Conservation (phyloP, 768 basidiomycete species). For the Erythrobasidium yunnanense region DNA sequence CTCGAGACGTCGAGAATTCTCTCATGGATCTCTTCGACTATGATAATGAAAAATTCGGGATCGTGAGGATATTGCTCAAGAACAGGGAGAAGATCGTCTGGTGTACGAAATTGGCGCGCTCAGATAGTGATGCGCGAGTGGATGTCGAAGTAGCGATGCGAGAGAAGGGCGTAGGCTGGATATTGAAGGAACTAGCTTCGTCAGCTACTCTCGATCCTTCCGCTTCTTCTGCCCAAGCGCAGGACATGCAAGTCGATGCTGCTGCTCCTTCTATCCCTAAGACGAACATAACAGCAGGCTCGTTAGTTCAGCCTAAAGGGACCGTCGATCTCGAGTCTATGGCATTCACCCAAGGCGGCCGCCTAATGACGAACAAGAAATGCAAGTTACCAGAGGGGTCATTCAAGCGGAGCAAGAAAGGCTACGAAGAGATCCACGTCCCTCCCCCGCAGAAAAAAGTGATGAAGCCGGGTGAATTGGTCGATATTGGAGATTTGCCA, state of each 20-base stretch:
- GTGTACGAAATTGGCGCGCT: conserved; percentile 91
- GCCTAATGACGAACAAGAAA: conserved; percentile 98
- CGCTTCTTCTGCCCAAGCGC: conserved; percentile 48
- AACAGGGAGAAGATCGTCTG: conserved; percentile 94
- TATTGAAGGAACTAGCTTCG: conserved; percentile 73
- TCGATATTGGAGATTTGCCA: conserved; percentile 63
- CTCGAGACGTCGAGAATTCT: conserved; percentile 88
- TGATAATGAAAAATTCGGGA: conserved; percentile 61
- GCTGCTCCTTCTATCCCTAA: conserved; percentile 57
- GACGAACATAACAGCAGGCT: conserved; percentile 76
- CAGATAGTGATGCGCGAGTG: conserved; percentile 73
- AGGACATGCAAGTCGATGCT: conserved; percentile 78
- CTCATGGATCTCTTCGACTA: conserved; percentile 96
- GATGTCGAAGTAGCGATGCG: conserved; percentile 97
- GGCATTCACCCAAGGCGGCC: conserved; percentile 92
- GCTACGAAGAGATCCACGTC: conserved; percentile 95
- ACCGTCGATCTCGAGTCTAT: conserved; percentile 82
- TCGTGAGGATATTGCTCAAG: conserved; percentile 79
- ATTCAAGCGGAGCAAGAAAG: conserved; percentile 90
- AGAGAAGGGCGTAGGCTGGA: conserved; percentile 94
- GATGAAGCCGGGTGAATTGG: conserved; percentile 47
- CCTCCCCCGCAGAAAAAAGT: conserved; percentile 65
- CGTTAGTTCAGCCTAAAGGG: conserved; percentile 62
- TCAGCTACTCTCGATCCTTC: conserved; percentile 42
- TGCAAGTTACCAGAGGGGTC: conserved; percentile 94